Evolutionary conservation across 192 early-diverging fungal genomes (phyloP).

Genomic region (Coemansia sp.): DNA sequence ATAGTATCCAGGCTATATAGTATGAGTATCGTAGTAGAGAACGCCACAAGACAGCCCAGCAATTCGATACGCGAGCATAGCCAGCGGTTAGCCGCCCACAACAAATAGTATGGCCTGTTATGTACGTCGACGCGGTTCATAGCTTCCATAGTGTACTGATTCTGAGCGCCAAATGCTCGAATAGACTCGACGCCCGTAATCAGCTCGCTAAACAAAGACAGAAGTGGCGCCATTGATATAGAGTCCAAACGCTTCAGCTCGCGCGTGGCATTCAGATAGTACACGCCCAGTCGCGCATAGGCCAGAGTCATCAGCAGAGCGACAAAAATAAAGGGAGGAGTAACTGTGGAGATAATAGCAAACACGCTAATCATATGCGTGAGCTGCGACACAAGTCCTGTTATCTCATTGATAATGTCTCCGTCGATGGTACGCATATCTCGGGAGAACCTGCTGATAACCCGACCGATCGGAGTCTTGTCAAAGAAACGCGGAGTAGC

Average conservation of each 20-base stretch:
- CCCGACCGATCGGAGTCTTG: constrained; percentile 85
- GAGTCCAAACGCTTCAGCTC: constrained; percentile 92
- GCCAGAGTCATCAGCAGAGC: constrained; percentile 62
- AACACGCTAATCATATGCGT: constrained; percentile 64
- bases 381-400: constrained; percentile 60
- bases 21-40: constrained; percentile 72
- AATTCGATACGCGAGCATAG: constrained; percentile 84
- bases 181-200: constrained; percentile 79
- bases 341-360: constrained; percentile 66
- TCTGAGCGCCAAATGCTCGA: constrained; percentile 83
- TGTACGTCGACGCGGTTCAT: constrained; percentile 71
- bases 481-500: constrained; percentile 90
- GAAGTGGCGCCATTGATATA: constrained; percentile 73
- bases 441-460: constrained; percentile 87
- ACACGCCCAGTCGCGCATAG: constrained; percentile 69
- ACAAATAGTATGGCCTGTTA: constrained; percentile 84
- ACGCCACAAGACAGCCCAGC: constrained; percentile 75
- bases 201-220: constrained; percentile 84
- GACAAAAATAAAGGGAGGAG: constrained; percentile 76
- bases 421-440: constrained; percentile 89
- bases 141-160: constrained; percentile 71
- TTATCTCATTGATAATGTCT: constrained; percentile 57
- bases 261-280: constrained; percentile 79
- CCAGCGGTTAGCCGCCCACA: constrained; percentile 94
- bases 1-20: constrained; percentile 61